Conservation (phyloP, 2,329 filamentous ascomycete species). For the Aspergillus uvarum region DNA sequence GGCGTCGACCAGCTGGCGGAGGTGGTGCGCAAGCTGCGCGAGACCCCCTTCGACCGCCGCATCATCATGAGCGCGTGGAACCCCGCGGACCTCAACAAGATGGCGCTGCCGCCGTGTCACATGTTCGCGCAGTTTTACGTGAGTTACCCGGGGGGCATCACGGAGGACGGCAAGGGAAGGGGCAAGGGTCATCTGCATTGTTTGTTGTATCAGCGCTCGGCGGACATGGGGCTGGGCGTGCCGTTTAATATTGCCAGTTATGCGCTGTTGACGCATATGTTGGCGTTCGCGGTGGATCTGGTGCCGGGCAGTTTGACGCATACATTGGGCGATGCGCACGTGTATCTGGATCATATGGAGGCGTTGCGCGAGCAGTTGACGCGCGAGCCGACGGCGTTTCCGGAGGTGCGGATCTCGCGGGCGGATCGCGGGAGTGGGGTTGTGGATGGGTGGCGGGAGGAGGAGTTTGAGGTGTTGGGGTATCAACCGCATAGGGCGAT, state of each 20-base stretch:
- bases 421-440: constrained; percentile 74
- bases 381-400: constrained; percentile 78
- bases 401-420: constrained; percentile 69
- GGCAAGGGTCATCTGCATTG: constrained; percentile 74
- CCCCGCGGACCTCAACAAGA: constrained; percentile 76
- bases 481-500: constrained; percentile 92
- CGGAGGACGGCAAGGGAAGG: background rate
- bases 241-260: constrained; percentile 98
- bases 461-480: constrained; percentile 82
- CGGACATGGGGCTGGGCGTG: constrained; percentile 95
- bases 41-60: constrained; percentile 81
- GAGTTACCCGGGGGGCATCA: constrained; percentile 59
- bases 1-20: constrained; percentile 92
- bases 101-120: constrained; percentile 92
- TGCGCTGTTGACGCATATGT: constrained; percentile 90
- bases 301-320: constrained; percentile 86
- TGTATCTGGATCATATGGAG: constrained; percentile 90
- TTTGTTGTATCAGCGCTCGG: constrained; percentile 87
- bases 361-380: constrained; percentile 78
- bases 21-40: constrained; percentile 80
- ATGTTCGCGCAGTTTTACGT: constrained; percentile 99
- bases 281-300: constrained; percentile 82
- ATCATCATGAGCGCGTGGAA: constrained; percentile 97
- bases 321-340: constrained; percentile 97
- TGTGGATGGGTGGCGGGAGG: constrained; percentile 86